These are phyloP conservation scores for Amaranthus hypochondriacus DNA, from an alignment of 148 eudicot species.

Conservation along the genomic window DNA sequence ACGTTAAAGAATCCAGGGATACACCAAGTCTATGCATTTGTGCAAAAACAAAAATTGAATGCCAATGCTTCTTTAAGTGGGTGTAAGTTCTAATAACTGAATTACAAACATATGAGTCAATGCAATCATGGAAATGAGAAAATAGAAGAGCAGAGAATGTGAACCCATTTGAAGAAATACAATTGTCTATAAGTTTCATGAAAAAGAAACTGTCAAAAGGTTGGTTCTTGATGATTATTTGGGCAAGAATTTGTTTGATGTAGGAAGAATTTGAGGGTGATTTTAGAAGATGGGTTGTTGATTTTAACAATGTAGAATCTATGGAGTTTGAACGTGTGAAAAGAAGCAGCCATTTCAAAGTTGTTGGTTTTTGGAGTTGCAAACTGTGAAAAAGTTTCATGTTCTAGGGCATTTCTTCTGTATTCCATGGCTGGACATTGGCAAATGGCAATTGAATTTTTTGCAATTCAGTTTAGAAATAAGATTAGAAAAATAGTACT, in stretches of 20 bases:
- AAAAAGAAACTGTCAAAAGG: constrained; percentile 17
- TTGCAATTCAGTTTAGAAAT: too few relatives aligned
- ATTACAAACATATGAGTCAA: constrained; percentile 18
- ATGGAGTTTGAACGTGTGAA: constrained; percentile 4
- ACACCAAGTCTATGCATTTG: constrained; percentile 29
- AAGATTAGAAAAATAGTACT: too few relatives aligned
- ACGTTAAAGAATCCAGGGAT: constrained; percentile 20
- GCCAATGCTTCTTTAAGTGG: constrained; percentile 24
- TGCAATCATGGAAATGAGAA: constrained; percentile 1
- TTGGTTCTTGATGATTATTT: constrained; percentile 17
- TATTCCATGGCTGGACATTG: background rate
- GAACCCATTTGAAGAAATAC: constrained; percentile 22
- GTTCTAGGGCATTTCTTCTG: background rate
- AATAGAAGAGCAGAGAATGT: constrained; percentile 14
- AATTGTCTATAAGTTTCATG: constrained; percentile 19
- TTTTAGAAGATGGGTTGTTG: constrained; percentile 13
- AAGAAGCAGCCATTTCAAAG: constrained; percentile 7
- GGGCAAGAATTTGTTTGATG: constrained; percentile 24
- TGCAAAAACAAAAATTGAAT: constrained; percentile 25
- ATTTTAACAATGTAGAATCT: constrained; percentile 4
- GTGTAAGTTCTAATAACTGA: constrained; percentile 21
- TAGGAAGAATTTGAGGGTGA: constrained; percentile 19
- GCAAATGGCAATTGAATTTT: background rate
- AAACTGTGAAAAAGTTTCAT: constrained; percentile 1
- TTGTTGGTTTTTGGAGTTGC: constrained; percentile 5